These are phyloP conservation scores for Dendrobium catenatum DNA, from an alignment of 106 monocot genomes.

Conservation along the genomic window DNA sequence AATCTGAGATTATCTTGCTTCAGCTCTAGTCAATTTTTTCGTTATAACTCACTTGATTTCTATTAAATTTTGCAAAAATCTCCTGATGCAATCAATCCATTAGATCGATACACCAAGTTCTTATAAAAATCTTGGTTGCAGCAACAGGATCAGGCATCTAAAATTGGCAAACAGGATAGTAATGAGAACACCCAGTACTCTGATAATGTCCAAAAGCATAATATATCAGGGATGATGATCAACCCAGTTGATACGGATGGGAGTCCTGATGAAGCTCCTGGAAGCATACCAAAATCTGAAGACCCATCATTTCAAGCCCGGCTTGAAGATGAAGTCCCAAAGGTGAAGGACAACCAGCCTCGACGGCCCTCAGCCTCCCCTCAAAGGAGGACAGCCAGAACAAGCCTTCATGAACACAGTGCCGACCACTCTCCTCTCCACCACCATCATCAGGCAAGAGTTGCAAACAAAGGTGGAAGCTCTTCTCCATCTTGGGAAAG, in stretches of 20 bases:
- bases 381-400: constrained; percentile 16
- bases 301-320: background rate
- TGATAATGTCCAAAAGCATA: background rate
- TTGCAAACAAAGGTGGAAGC: constrained; percentile 19
- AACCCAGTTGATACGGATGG: background rate
- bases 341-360: background rate
- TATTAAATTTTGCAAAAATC: background rate
- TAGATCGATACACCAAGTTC: background rate
- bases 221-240: background rate
- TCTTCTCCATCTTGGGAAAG: constrained; percentile 34
- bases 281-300: background rate
- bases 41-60: background rate
- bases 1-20: too few species aligned
- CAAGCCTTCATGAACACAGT: constrained; percentile 26
- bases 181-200: background rate
- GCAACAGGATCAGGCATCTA: background rate
- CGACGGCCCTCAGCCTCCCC: background rate
- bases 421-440: constrained; percentile 53
- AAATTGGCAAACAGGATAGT: background rate
- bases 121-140: background rate
- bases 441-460: constrained; percentile 27
- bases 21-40: background rate
- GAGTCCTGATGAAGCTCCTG: background rate
- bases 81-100: background rate
- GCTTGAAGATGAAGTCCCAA: background rate